A percentile compares a stretch with the other conserved stretches of the same genome.
These are phyloP conservation scores for Jackrogersella minutella DNA, from an alignment of 495 filamentous ascomycete species.

Conservation along the genomic window DNA sequence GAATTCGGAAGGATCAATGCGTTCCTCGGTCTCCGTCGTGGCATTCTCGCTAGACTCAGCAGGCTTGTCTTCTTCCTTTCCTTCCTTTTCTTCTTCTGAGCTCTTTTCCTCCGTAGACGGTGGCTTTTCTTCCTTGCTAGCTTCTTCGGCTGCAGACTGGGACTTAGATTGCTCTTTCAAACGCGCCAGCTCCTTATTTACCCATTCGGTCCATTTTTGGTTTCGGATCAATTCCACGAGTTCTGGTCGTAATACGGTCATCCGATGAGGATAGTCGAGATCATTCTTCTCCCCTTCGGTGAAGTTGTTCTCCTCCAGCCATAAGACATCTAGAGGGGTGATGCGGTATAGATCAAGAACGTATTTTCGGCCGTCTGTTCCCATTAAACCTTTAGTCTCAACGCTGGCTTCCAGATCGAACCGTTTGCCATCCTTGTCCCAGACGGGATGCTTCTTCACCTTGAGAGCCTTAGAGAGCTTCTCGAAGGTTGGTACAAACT, in stretches of 20 bases:
- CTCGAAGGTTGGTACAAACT: constrained; percentile 84
- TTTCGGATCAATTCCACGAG: constrained; percentile 85
- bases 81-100: constrained; percentile 29
- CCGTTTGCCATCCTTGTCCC: constrained; percentile 93
- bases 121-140: constrained; percentile 35
- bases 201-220: constrained; percentile 84
- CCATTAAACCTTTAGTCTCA: constrained; percentile 96
- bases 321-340: constrained; percentile 87
- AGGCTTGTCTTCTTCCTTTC: constrained; percentile 38
- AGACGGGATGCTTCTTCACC: constrained; percentile 94
- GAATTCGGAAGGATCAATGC: constrained; percentile 86
- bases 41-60: constrained; percentile 45
- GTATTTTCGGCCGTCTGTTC: constrained; percentile 97
- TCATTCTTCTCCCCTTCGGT: constrained; percentile 54
- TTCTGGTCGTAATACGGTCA: constrained; percentile 91
- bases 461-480: constrained; percentile 86
- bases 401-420: constrained; percentile 95
- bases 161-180: constrained; percentile 52
- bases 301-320: constrained; percentile 76
- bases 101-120: constrained; percentile 37
- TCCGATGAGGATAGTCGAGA: constrained; percentile 85
- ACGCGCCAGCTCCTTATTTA: constrained; percentile 72
- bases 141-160: constrained; percentile 34
- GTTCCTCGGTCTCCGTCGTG: constrained; percentile 51
- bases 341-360: constrained; percentile 95